Base-by-base conservation (phyloP, 2,329 filamentous ascomycete genomes). In the Malbranchea zuffiana region DNA sequence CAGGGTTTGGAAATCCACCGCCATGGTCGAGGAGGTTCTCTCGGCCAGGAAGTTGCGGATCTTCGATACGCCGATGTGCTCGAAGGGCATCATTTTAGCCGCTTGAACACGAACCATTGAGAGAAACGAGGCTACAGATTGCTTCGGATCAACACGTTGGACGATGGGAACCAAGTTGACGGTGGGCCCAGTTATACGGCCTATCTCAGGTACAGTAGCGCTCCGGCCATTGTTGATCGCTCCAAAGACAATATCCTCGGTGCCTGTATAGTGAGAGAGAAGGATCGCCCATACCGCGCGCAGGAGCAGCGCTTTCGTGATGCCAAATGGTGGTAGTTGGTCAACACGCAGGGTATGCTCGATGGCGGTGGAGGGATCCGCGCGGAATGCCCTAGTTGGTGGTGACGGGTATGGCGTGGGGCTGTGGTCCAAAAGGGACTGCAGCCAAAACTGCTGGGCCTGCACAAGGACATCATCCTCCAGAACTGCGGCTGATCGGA, bases 171-270 rank as follows among this genome's bases (percentile, higher is more conserved):
- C 52, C 1, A 61, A 63, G 5, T 59, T 61, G 35, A 65, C 61
- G 52, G 61, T 61, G 3, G 62, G 61, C 0, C 61, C 62, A 39
- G 59, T 57, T 24, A 65, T 63, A 17, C 58, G 44, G 35, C 62
- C 61, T 20, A 62, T 54, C 3, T 55, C 59, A 6, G 50, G 44
- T 6, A 64, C 38, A 2, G 58, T 46, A 18, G 56, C 53, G 1
- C 56, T 60, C 21, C 62, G 57, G n/a, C 62, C 61, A 1, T 61
- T 62, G 15, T 63, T 46, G 0, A 60, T 64, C 44, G 60, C 59
- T 7, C 61, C 62, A 36, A 64, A 63, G 3, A 63, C 46, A 15
- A 63, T 52, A 31, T 63, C 60, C 10, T 56, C 39, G 13, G 56
- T 51, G 2, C 54, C 7, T 7, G 23, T 25, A 25, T 25, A 25